Evolutionary conservation across 768 basidiomycete genomes (phyloP), one percentile per base, ranked within the genome.

Genomic region (Mycena metata): DNA sequence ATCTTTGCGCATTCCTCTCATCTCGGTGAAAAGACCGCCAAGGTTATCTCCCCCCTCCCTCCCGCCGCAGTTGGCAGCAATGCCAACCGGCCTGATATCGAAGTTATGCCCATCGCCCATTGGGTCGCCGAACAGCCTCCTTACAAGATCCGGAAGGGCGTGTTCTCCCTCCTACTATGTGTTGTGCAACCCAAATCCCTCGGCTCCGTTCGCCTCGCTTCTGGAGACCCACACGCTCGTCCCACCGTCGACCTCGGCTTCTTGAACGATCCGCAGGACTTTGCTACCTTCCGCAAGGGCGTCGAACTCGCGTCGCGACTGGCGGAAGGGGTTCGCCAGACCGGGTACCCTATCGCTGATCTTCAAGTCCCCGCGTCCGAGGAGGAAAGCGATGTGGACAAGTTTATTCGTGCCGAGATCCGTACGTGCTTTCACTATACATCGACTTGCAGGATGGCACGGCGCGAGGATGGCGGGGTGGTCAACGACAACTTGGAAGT

Each of bases 401-500:
- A 24, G 17, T 77, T 73, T 72, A 76, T 77, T 46, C 60, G 72
- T 13, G 13, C 54, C 19, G 21, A 66, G 26, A 36, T 71, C 15
- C 66, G 74, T 17, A 76, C 78, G 23, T 69, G 72, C 42, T 79
- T 73, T 54, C 79, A 81, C 57, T 80, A 80, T 55, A 51, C 79
- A 16, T 72, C 70, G 2, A 45, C 67, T 2, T 73, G 72, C 54
- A 26, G 66, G 11, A 74, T 74, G 73, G 71, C 68, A n/a, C 24
- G 33, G 12, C 39, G 60, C 3, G 68, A 65, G 36, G 58, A 69
- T 5, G 66, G 66, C 6, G 86, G 86, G 43, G 84, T 86, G 7
- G 84, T 88, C 47, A 82, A 84, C 68, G 80, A 82, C 43, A 73
- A 79, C n/a, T 69, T 85, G 21, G 68, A 73, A 26, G 86, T 87